Percentiles rank a stretch among this genome's conserved stretches.
Conservation (phyloP, 2,329 filamentous ascomycete species). For the Hymenoscyphus fraxineus region DNA sequence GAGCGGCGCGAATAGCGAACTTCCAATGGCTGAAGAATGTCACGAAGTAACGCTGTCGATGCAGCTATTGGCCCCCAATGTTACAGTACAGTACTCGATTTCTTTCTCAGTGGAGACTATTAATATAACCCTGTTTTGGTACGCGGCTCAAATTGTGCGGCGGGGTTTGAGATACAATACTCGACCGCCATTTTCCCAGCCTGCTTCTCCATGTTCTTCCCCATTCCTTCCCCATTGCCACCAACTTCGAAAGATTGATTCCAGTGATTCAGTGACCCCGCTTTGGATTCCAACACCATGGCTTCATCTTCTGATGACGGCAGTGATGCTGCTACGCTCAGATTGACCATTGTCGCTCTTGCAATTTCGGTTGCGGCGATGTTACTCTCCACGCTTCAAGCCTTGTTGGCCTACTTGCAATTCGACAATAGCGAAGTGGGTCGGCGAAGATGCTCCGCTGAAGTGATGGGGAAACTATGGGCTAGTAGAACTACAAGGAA, state of each 20-base stretch:
- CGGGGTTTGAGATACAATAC: not conserved
- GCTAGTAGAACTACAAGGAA: constrained; percentile 8
- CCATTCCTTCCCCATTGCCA: not conserved
- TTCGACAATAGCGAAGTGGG: constrained; percentile 11
- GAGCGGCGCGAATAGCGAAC: not conserved
- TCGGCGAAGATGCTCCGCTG: constrained; percentile 6
- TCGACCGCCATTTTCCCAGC: not conserved
- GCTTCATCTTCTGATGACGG: not conserved
- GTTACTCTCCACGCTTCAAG: constrained; percentile 8
- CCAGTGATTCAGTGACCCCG: not conserved
- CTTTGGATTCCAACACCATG: not conserved
- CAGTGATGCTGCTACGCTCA: not conserved
- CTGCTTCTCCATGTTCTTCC: not conserved
- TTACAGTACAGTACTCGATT: not conserved
- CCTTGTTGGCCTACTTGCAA: constrained; percentile 8
- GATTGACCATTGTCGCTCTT: constrained; percentile 4
- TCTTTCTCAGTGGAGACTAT: not conserved
- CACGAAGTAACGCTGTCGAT: not conserved
- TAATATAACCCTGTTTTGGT: not conserved
- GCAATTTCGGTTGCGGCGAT: constrained; percentile 7
- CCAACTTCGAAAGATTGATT: not conserved
- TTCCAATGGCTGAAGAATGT: not conserved
- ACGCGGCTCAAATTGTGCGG: not conserved
- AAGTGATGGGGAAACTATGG: constrained; percentile 9
- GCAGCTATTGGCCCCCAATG: not conserved